A percentile compares a stretch with the other conserved stretches of the same genome.
Conservation (phyloP, 2,329 filamentous ascomycete species). For the Bipolaris victoriae region DNA sequence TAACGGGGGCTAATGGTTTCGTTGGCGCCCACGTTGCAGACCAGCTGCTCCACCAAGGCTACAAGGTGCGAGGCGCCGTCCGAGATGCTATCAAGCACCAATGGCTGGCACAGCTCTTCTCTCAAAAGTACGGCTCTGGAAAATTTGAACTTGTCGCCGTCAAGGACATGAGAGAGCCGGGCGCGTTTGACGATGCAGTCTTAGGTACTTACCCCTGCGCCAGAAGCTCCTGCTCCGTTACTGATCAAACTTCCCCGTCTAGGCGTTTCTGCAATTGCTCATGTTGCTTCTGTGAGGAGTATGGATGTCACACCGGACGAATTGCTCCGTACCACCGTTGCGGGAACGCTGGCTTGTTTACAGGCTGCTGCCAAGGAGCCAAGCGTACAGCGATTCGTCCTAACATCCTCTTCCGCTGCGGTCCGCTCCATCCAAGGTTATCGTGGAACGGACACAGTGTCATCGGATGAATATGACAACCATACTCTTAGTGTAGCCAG, state of each 20-base stretch:
- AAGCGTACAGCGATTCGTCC: slow-evolving; percentile 51
- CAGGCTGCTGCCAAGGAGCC: slow-evolving; percentile 50
- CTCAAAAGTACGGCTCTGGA: slow-evolving; percentile 23
- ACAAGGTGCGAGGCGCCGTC: slow-evolving; percentile 40
- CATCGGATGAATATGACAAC: slow-evolving; percentile 42
- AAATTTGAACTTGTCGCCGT: slow-evolving; percentile 26
- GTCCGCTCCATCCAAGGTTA: slow-evolving; percentile 25
- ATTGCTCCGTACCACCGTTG: slow-evolving; percentile 37
- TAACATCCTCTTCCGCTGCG: slow-evolving; percentile 50
- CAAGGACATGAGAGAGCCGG: slow-evolving; percentile 32
- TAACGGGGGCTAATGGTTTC: slow-evolving; percentile 43
- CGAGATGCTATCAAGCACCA: slow-evolving; percentile 28
- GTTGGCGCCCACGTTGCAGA: slow-evolving; percentile 42
- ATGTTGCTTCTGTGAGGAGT: slow-evolving; percentile 53
- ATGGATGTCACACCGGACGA: slow-evolving; percentile 51
- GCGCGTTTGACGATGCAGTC: slow-evolving; percentile 31
- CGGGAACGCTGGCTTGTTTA: slow-evolving; percentile 48
- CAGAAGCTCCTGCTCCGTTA: too few relatives aligned
- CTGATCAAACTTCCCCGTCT: not conserved
- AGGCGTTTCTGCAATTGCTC: slow-evolving; percentile 52
- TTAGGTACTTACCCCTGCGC: slow-evolving; percentile 21
- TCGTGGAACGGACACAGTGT: slow-evolving; percentile 42
- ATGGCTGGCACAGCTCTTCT: slow-evolving; percentile 36
- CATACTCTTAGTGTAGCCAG: slow-evolving; percentile 40
- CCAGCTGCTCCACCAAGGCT: slow-evolving; percentile 38